Base-by-base conservation (phyloP, 306 rosid genomes). In the Albizia julibrissin region DNA sequence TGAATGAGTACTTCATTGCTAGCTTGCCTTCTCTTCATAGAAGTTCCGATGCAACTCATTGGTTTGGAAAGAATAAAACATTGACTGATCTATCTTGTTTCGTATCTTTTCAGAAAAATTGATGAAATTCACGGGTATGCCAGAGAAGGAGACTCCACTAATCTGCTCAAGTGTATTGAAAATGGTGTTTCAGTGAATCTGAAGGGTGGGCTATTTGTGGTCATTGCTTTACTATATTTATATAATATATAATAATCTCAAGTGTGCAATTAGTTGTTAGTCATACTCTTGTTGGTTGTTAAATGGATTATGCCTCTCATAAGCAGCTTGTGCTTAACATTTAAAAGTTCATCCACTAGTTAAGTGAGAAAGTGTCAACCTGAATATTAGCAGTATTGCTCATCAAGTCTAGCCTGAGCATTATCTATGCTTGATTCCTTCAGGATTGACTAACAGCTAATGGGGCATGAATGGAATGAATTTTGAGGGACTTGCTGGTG, bases 91-190 rank as follows among this genome's bases (percentile, higher is more conserved):
- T 73, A 74, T 47, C 84, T 75, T 73, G 76, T 75, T 54, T 42
- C 52, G 84, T 84, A 52, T 80, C 79, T 87, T 69, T 76, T 72
- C 92, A 96, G 99, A 87, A 90, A 93, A 86, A 90, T 96, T 91
- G 98, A 96, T 70, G 98, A 92, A 52, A 89, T 96, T 91, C 99
- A 96, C 80, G 97, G 85, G 77, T 93, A 86, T 87, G 97, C 99
- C 34, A 92, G 99, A 79, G 99, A 96, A 89, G 99, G 99, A 81
- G 99, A 93, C 80, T 77, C 73, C 66, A 87, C 87, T 33, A 88
- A 90, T 83, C 82, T 96, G 88, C 94, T 93, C 56, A 92, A 91
- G 81, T 89, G 97, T 80, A 83, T 96, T 59, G 97, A 92, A 84
- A 89, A 81, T 78, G 97, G 98, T 2, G 89, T 91, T 76, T 85